Conservation (phyloP, 768 basidiomycete species). For the Russula sp. region DNA sequence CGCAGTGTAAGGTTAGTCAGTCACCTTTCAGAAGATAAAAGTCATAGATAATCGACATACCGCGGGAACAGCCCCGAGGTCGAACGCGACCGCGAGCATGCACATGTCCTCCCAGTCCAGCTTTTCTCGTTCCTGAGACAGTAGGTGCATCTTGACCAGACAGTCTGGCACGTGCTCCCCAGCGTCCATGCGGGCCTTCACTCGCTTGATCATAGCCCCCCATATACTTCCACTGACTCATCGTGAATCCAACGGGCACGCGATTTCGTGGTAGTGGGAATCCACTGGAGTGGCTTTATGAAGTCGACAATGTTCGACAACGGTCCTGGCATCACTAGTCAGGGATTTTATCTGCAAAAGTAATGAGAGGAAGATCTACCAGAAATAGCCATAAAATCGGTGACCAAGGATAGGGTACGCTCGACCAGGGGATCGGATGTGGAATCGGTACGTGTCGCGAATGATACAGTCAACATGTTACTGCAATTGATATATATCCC, state of each 20-base stretch:
- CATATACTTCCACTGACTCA: conserved; percentile 37
- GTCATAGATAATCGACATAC: too few species aligned
- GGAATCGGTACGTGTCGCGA: conserved; percentile 44
- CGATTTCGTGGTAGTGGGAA: conserved; percentile 41
- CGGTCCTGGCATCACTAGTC: conserved; percentile 35
- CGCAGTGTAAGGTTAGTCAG: too few species aligned
- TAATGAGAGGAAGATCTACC: neutral
- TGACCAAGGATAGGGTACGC: conserved; percentile 39
- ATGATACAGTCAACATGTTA: conserved; percentile 47
- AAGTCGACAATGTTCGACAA: conserved; percentile 48
- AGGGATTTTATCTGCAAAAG: neutral
- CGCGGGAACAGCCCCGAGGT: too few species aligned
- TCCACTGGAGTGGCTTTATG: conserved; percentile 41
- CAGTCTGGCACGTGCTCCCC: conserved; percentile 40
- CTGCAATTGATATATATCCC: too few species aligned
- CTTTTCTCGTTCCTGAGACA: conserved; percentile 35
- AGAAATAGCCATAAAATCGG: conserved; percentile 46
- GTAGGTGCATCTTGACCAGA: conserved; percentile 37
- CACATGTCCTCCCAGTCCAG: conserved; percentile 38
- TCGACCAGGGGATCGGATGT: conserved; percentile 41
- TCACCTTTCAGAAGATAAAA: too few species aligned
- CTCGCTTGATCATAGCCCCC: conserved; percentile 36
- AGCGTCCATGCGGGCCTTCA: conserved; percentile 35
- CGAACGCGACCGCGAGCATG: conserved; percentile 38
- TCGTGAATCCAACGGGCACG: conserved; percentile 44